Base-by-base conservation (phyloP, 352 stramenopile species). In the Phytophthora capsici region DNA sequence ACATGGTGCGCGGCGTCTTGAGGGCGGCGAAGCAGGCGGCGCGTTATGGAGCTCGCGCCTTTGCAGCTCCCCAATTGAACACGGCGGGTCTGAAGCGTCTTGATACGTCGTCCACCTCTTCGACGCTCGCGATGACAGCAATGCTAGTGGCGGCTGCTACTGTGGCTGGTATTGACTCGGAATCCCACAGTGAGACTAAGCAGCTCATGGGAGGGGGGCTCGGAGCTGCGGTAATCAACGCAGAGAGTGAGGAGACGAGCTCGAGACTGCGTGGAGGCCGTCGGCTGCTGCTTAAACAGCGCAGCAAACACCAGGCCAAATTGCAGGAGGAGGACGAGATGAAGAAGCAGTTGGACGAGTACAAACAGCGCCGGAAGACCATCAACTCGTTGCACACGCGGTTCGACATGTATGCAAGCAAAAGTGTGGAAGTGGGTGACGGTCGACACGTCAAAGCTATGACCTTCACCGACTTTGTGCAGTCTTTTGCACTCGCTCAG, bases 381-480 rank as follows among this genome's bases (percentile, higher is more conserved):
- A 79, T 81, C 23, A 55, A 76, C 53, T 89, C 81, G 37, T 69
- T 88, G 2, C 61, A 65, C 14, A 50, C 60, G 37, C 75, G 78
- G 41, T 94, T 94, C 34, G 69, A 90, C 26, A 58, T 73, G 49
- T 94, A 82, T 54, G 84, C 86, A 36, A 87, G 50, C 62, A 67
- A 79, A 57, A 78, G 53, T 22, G 56, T 90, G 26, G 63, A 73
- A 2, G 28, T 45, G 0, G 63, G 55, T 6, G 70, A 67, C 9
- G 66, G 54, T 22, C 64, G 67, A 40, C 40, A 48, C 7, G 68
- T 63, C 19, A 73, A 73, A 28, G 76, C 59, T 46, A 93, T 94
- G 86, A 94, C 69, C n/a, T 92, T 90, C 63, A 93, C 86, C 14
- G 78, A 92, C 71, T 94, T 94, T 54, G 46, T 94, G 46, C 82